phyloP scores from a whole-genome alignment of 208 protist species.

The Phytomonas francai region DNA sequence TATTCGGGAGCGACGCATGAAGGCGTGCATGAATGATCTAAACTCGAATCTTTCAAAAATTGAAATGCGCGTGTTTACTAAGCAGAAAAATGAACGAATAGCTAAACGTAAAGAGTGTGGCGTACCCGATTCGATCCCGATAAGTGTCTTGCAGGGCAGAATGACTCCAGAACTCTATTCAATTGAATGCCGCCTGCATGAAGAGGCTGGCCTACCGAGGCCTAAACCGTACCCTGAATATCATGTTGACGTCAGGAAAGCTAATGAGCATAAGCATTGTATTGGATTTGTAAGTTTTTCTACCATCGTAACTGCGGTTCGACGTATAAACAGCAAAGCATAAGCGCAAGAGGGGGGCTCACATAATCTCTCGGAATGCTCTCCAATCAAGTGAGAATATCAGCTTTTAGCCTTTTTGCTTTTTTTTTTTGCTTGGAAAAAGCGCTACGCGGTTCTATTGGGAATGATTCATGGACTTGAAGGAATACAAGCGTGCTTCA shows the following conservation, averaged over 20 bases:
- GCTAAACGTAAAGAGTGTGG: constrained; percentile 24
- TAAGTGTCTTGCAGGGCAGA: constrained; percentile 42
- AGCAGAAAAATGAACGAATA: constrained; percentile 45
- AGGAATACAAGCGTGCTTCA: background rate
- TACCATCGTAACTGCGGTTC: constrained; percentile 40
- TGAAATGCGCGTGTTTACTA: constrained; percentile 64
- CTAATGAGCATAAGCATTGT: constrained; percentile 25
- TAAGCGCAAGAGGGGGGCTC: background rate
- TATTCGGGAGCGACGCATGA: constrained; percentile 83
- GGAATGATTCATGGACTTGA: background rate
- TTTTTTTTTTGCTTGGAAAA: background rate
- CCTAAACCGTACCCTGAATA: constrained; percentile 64
- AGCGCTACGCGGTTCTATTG: background rate
- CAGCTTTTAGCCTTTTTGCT: background rate
- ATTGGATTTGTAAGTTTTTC: constrained; percentile 70
- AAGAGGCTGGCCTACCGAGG: constrained; percentile 58
- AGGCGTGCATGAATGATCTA: constrained; percentile 78
- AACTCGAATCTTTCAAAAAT: constrained; percentile 76
- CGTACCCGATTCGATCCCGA: constrained; percentile 23
- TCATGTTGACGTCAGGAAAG: constrained; percentile 17
- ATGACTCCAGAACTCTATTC: constrained; percentile 77
- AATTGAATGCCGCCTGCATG: constrained; percentile 80
- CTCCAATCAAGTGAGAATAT: background rate
- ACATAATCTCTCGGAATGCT: background rate
- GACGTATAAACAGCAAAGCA: constrained; percentile 16